These are phyloP conservation scores for Fraxinus quadrangulata DNA, from an alignment of 257 asterid genomes.

Conservation along the genomic window DNA sequence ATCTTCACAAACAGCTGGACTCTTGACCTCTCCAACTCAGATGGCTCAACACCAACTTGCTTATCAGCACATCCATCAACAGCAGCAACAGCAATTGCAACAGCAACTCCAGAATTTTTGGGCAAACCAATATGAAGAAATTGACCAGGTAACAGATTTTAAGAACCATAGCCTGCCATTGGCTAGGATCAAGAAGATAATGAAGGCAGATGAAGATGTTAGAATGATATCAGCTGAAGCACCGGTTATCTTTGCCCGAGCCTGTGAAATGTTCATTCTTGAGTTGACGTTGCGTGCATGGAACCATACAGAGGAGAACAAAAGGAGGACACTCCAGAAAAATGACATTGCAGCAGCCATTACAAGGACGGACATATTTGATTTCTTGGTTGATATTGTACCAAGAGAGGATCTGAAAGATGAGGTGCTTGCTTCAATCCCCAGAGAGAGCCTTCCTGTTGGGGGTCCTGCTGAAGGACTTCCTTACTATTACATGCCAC, in stretches of 20 bases:
- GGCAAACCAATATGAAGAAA: conserved; percentile 77
- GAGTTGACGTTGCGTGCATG: conserved; percentile 89
- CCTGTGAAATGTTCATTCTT: conserved; percentile 98
- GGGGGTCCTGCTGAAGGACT: conserved; percentile 80
- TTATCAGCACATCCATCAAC: conserved; percentile 94
- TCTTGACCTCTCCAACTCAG: conserved; percentile 74
- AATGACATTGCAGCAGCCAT: conserved; percentile 97
- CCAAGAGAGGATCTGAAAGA: conserved; percentile 96
- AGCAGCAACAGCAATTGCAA: conserved; percentile 88
- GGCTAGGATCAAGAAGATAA: conserved; percentile 94
- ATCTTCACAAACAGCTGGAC: conserved; percentile 73
- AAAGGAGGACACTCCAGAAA: conserved; percentile 93
- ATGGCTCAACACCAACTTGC: conserved; percentile 91
- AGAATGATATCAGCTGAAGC: conserved; percentile 98
- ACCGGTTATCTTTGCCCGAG: conserved; percentile 89
- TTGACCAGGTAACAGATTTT: conserved; percentile 75
- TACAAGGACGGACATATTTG: conserved; percentile 92
- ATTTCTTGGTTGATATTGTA: conserved; percentile 92
- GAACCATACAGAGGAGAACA: conserved; percentile 97
- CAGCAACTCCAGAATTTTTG: conserved; percentile 85
- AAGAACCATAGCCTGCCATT: conserved; percentile 94
- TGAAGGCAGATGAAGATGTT: conserved; percentile 96
- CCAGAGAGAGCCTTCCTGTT: conserved; percentile 80
- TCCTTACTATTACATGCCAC: conserved; percentile 85
- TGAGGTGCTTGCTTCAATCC: conserved; percentile 89